phyloP scores from a whole-genome alignment of 2,329 filamentous ascomycete species.

The Alternaria burnsii region DNA sequence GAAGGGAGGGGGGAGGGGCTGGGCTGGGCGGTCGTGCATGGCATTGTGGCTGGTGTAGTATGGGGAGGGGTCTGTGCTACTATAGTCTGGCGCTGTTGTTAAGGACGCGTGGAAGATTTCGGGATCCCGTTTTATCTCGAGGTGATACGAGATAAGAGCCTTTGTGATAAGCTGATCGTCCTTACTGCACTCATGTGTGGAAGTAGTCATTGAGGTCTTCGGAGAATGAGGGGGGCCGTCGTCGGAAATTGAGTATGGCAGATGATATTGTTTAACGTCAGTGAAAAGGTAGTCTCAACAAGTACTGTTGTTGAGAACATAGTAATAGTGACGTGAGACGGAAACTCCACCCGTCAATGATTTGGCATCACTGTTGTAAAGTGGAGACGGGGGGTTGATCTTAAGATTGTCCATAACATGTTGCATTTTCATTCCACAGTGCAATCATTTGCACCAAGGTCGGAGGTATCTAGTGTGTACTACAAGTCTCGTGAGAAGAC shows the following conservation, averaged over 20 bases:
- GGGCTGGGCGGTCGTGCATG: neutral
- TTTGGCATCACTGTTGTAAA: neutral
- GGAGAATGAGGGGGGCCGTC: neutral
- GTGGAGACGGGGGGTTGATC: neutral
- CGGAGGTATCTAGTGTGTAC: constrained; percentile 12
- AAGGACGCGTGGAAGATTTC: neutral
- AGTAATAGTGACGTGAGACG: neutral
- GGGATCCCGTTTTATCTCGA: too few species aligned
- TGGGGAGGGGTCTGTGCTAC: neutral
- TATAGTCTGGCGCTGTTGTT: neutral
- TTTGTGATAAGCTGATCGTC: neutral
- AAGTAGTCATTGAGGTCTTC: neutral
- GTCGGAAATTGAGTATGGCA: neutral
- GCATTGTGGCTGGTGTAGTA: neutral
- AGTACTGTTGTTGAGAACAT: neutral
- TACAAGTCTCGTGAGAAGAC: constrained; percentile 19
- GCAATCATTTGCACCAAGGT: constrained; percentile 5
- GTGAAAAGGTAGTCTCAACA: neutral
- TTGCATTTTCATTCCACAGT: constrained; percentile 12
- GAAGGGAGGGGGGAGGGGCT: neutral
- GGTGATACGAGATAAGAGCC: neutral
- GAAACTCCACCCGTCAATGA: neutral
- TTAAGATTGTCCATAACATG: constrained; percentile 4
- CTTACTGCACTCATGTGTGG: neutral
- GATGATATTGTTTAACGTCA: neutral